phyloP scores from a whole-genome alignment of 768 basidiomycete genomes.

The Hydnomerulius pinastri region DNA sequence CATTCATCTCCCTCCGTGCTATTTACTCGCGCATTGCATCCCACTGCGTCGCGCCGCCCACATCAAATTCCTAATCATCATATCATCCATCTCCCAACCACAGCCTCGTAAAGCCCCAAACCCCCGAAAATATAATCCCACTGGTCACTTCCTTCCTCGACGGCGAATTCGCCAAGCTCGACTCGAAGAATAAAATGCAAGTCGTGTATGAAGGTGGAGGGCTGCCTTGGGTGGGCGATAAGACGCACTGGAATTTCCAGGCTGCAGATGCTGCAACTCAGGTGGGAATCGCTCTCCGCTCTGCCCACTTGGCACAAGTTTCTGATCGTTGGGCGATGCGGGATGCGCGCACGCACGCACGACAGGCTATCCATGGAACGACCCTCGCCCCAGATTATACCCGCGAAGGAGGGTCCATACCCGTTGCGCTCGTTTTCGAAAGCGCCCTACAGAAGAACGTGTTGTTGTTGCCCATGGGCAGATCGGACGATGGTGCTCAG shows the following conservation, averaged over 20 bases:
- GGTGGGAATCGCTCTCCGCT: slow-evolving; percentile 42
- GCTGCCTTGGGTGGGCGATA: slow-evolving; percentile 80
- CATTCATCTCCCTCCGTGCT: too few relatives aligned
- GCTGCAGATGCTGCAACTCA: slow-evolving; percentile 81
- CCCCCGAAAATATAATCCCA: slow-evolving; percentile 63
- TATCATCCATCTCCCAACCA: too few relatives aligned
- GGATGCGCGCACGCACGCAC: neutral
- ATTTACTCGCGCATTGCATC: too few relatives aligned
- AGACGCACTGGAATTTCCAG: slow-evolving; percentile 85
- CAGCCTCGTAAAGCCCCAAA: slow-evolving; percentile 79
- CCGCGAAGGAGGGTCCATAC: slow-evolving; percentile 86
- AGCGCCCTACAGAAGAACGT: slow-evolving; percentile 81
- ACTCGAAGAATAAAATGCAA: slow-evolving; percentile 73
- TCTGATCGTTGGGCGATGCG: too few relatives aligned
- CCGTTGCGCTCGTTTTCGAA: slow-evolving; percentile 85
- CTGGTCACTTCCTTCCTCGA: slow-evolving; percentile 69
- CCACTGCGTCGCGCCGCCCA: too few relatives aligned
- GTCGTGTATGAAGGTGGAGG: slow-evolving; percentile 71
- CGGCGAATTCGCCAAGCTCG: slow-evolving; percentile 76
- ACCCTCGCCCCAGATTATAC: slow-evolving; percentile 71
- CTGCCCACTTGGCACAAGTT: too few relatives aligned
- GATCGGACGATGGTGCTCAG: slow-evolving; percentile 92
- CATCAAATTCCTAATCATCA: too few relatives aligned
- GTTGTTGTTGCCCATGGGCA: slow-evolving; percentile 83
- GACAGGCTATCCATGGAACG: slow-evolving; percentile 45